Evolutionary conservation across 768 basidiomycete species (phyloP).

Genomic region (Coprinopsis cinerea): DNA sequence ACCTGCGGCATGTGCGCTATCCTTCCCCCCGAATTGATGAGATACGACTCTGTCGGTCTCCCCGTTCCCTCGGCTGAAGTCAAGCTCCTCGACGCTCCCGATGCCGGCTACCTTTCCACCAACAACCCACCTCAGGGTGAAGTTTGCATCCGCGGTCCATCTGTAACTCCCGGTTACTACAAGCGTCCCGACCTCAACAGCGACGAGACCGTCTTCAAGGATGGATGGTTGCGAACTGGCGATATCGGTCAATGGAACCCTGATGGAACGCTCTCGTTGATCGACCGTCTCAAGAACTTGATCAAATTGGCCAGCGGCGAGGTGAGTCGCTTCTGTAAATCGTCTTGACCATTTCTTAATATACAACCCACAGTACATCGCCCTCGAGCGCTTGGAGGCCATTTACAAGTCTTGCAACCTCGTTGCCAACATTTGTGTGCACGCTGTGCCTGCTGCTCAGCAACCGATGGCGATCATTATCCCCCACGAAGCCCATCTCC

Average conservation of each 20-base stretch:
- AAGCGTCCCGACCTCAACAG: constrained; percentile 86
- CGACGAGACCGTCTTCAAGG: constrained; percentile 76
- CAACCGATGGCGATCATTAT: constrained; percentile 87
- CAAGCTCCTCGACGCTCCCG: constrained; percentile 76
- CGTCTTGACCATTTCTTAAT: background rate
- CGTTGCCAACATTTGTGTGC: constrained; percentile 78
- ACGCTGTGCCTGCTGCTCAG: constrained; percentile 68
- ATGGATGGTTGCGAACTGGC: constrained; percentile 92
- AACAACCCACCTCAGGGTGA: constrained; percentile 78
- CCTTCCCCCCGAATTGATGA: constrained; percentile 77
- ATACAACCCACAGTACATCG: constrained; percentile 61
- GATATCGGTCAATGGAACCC: constrained; percentile 94
- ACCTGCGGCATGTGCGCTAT: constrained; percentile 87
- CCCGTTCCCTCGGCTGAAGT: constrained; percentile 85
- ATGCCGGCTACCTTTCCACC: constrained; percentile 77
- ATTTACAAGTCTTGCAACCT: constrained; percentile 81
- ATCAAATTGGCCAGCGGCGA: constrained; percentile 82
- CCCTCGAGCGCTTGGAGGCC: constrained; percentile 83
- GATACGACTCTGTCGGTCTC: constrained; percentile 73
- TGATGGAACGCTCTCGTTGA: constrained; percentile 82
- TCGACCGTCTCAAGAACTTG: constrained; percentile 93
- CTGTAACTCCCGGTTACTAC: constrained; percentile 84
- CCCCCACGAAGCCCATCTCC: constrained; percentile 73
- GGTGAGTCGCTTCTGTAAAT: constrained; percentile 27
- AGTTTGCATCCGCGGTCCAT: constrained; percentile 81